These are phyloP conservation scores for Petunia secreta DNA, from an alignment of 257 asterid genomes.

Conservation along the genomic window DNA sequence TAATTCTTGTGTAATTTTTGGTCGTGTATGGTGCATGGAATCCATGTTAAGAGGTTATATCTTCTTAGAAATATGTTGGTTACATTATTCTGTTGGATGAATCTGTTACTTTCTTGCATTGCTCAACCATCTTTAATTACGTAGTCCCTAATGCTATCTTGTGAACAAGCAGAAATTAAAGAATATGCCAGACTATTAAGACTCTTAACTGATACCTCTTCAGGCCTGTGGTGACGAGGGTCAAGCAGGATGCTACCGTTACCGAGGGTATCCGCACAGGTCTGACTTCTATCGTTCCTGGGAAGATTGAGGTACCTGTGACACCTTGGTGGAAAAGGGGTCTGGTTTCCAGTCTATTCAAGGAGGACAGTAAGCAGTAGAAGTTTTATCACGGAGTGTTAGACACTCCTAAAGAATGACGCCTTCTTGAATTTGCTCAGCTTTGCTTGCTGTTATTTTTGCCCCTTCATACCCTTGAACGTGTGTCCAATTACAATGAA, in stretches of 20 bases:
- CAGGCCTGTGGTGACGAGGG: constrained; percentile 54
- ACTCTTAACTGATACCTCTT: constrained; percentile 14
- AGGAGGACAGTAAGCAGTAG: constrained; percentile 44
- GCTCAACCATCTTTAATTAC: background rate
- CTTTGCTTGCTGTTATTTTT: background rate
- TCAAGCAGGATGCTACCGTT: constrained; percentile 44
- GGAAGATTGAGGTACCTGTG: constrained; percentile 49
- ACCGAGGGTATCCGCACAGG: constrained; percentile 38
- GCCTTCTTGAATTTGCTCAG: constrained; percentile 5
- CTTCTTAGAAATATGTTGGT: background rate
- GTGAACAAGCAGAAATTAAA: background rate
- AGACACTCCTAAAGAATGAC: background rate
- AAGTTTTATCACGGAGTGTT: background rate
- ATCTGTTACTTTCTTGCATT: background rate
- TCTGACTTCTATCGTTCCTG: constrained; percentile 60
- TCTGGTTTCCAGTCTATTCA: constrained; percentile 57
- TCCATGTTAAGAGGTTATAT: background rate
- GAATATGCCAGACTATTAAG: background rate
- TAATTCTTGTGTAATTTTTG: background rate
- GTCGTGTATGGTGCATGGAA: background rate
- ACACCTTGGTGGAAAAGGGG: constrained; percentile 95
- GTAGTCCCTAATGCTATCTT: background rate
- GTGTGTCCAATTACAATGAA: background rate
- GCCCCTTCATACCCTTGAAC: background rate
- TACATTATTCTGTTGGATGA: background rate